A percentile compares a stretch with the other conserved stretches of the same genome.
phyloP scores from a whole-genome alignment of 2,329 filamentous ascomycete genomes.

The Venturia effusa region DNA sequence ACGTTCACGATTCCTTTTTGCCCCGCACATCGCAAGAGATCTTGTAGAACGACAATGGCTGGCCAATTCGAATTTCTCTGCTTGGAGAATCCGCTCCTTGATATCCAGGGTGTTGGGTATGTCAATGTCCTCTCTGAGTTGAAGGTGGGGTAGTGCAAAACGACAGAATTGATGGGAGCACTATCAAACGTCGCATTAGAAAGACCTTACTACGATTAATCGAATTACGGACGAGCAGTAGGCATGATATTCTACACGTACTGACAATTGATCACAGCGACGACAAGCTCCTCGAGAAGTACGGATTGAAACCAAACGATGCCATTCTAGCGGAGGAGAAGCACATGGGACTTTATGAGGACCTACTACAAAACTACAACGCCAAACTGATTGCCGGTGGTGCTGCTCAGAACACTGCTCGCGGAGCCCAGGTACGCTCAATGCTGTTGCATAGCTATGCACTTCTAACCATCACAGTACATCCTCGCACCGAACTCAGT shows the following conservation, averaged over 20 bases:
- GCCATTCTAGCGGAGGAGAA: conserved; percentile 92
- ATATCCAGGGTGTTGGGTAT: conserved; percentile 76
- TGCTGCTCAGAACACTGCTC: conserved; percentile 93
- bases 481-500: conserved; percentile 82
- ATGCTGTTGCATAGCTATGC: neutral
- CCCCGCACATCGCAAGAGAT: neutral
- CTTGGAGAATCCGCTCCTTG: conserved; percentile 94
- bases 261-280: conserved; percentile 42
- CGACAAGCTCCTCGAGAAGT: conserved; percentile 80
- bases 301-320: conserved; percentile 88
- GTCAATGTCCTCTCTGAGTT: conserved; percentile 15
- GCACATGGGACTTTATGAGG: conserved; percentile 84
- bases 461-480: conserved; percentile 45
- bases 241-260: neutral
- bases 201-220: neutral
- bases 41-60: neutral
- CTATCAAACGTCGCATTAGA: neutral
- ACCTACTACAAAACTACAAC: conserved; percentile 82
- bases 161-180: neutral
- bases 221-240: neutral
- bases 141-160: neutral
- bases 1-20: neutral
- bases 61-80: conserved; percentile 69
- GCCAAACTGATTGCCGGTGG: conserved; percentile 93
- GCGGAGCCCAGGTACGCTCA: conserved; percentile 62